Evolutionary conservation across 805 yeast species (phyloP), one percentile per base, ranked within the genome.

Genomic region (Saccharomyces mikatae): DNA sequence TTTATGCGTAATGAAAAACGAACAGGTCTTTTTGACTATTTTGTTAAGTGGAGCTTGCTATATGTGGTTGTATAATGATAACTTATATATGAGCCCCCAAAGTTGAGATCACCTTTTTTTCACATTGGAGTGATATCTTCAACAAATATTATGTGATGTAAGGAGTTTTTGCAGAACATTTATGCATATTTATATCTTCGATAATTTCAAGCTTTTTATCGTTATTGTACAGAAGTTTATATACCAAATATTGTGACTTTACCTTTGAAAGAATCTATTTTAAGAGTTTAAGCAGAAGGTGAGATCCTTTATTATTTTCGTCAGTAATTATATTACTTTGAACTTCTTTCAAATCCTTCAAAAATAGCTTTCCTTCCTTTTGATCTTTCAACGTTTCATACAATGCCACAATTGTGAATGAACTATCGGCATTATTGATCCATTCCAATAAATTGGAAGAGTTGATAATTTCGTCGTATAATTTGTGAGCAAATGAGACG

Each of bases 381-480:
- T 73, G 74, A 2, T 74, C 75, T 51, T 74, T 72, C 62, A 86
- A 75, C 29, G 79, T 78, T 71, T 92, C 97, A 61, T 76, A 79
- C n/a, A 89, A 71, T 0, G 96, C 81, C 50, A 89, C 91, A 52
- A 91, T 75, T 17, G 89, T 87, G 66, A 92, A 92, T 17, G 96
- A 82, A 46, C 94, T 88, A 54, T 77, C 77, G 47, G 81, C 79
- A 44, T 78, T 76, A 57, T 80, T 80, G 48, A 86, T 79, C 97
- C 97, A 92, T 55, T 73, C 75, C 41, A 71, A 72, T 41, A 88
- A 71, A 52, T 80, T 76, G 31, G 75, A 76, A 6, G 67, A 62
- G 57, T 78, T 76, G 17, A 86, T 79, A 36, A 83, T 80, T 50
- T 78, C 79, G 14, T 74, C 77, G 49, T 78, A 77, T 54, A 82